Evolutionary conservation across 257 asterid genomes (phyloP).

Genomic region (Mitragyna speciosa): DNA sequence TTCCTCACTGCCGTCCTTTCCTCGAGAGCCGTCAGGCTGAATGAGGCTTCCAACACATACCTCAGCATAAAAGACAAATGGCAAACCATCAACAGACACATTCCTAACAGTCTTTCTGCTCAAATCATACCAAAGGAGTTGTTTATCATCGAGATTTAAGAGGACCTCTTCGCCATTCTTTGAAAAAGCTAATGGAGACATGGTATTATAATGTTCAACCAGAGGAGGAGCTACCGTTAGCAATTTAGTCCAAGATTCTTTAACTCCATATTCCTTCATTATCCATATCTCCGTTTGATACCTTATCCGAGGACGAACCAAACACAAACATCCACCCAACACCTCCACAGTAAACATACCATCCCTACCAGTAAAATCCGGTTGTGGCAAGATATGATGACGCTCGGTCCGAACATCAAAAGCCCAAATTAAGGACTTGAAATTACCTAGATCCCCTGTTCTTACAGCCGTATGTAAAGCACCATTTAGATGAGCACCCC

Average conservation of each 20-base stretch:
- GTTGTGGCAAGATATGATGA: conserved; percentile 33
- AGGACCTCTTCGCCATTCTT: conserved; percentile 38
- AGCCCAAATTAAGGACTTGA: conserved; percentile 34
- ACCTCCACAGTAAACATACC: conserved; percentile 35
- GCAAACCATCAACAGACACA: conserved; percentile 40
- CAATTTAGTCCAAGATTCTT: conserved; percentile 62
- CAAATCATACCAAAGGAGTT: conserved; percentile 41
- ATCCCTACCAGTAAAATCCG: conserved; percentile 15
- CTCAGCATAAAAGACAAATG: conserved; percentile 48
- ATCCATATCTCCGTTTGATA: conserved; percentile 50
- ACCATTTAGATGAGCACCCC: conserved; percentile 52
- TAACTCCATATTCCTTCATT: conserved; percentile 59
- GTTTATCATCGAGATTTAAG: conserved; percentile 28
- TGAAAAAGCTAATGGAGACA: conserved; percentile 42
- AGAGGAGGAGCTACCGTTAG: conserved; percentile 40
- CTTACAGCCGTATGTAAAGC: conserved; percentile 48
- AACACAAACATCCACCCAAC: conserved; percentile 44
- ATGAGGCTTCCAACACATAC: conserved; percentile 51
- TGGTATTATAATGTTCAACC: conserved; percentile 1
- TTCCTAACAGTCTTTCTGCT: conserved; percentile 27
- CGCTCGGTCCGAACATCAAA: conserved; percentile 49
- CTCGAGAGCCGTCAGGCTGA: conserved; percentile 24
- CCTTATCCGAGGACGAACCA: conserved; percentile 26
- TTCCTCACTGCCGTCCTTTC: conserved; percentile 26
- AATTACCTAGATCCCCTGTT: conserved; percentile 1